A percentile compares a stretch with the other conserved stretches of the same genome.
These are phyloP conservation scores for Apiotrichum gracile DNA, from an alignment of 1,284 basidiomycete genomes.

Conservation along the genomic window DNA sequence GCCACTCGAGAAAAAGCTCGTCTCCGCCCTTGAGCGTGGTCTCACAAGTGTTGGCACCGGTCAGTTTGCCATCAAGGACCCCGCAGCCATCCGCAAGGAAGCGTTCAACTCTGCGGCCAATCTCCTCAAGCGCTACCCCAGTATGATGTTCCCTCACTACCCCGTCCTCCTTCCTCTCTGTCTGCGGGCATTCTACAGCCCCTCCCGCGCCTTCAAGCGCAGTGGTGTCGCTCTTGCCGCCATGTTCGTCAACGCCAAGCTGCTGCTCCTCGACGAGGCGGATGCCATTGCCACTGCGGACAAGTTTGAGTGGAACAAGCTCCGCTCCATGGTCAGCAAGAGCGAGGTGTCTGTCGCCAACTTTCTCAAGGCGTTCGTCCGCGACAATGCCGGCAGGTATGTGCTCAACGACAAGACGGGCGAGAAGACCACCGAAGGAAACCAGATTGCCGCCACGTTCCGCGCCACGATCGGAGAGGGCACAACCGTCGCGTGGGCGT, in stretches of 20 bases:
- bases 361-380: slow-evolving; percentile 16
- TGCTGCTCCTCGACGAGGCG: slow-evolving; percentile 18
- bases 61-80: slow-evolving; percentile 7
- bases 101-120: slow-evolving; percentile 35
- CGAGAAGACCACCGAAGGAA: slow-evolving; percentile 36
- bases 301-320: slow-evolving; percentile 20
- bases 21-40: slow-evolving; percentile 30
- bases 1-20: slow-evolving; percentile 37
- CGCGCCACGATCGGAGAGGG: slow-evolving; percentile 28
- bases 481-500: slow-evolving; percentile 41
- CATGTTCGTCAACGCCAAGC: slow-evolving; percentile 27
- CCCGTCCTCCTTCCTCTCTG: slow-evolving; percentile 30
- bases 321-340: slow-evolving; percentile 17
- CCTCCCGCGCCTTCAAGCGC: background rate
- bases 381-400: background rate
- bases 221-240: slow-evolving; percentile 12
- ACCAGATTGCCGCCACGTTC: slow-evolving; percentile 25
- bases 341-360: slow-evolving; percentile 27
- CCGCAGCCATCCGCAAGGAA: slow-evolving; percentile 27
- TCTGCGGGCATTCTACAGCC: slow-evolving; percentile 14
- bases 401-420: slow-evolving; percentile 14
- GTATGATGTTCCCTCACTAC: slow-evolving; percentile 34
- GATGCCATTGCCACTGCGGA: background rate
- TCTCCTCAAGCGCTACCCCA: slow-evolving; percentile 35
- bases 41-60: slow-evolving; percentile 21